These are phyloP conservation scores for Sicyos edulis DNA, from an alignment of 306 rosid genomes.

Conservation along the genomic window DNA sequence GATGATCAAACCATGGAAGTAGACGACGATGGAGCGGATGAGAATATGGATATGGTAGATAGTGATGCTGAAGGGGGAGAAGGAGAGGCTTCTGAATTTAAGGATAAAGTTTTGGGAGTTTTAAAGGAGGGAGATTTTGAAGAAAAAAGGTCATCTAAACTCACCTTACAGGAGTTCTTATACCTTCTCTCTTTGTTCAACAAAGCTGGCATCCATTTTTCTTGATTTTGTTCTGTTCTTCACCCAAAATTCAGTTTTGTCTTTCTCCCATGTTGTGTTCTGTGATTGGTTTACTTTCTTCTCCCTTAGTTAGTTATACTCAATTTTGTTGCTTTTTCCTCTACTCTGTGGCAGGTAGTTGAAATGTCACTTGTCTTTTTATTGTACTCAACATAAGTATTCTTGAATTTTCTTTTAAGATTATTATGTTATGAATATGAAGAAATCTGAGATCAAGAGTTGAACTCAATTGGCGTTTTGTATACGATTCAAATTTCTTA, in stretches of 20 bases:
- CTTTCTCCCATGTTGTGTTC: background rate
- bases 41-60: slow-evolving; percentile 44
- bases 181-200: slow-evolving; percentile 71
- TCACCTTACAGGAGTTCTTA: slow-evolving; percentile 64
- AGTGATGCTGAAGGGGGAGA: slow-evolving; percentile 47
- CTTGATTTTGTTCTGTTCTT: slow-evolving; percentile 28
- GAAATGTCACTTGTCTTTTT: background rate
- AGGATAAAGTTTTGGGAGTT: slow-evolving; percentile 60
- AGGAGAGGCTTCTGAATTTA: slow-evolving; percentile 67
- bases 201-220: slow-evolving; percentile 74
- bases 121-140: slow-evolving; percentile 75
- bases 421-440: background rate
- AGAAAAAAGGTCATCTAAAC: slow-evolving; percentile 84
- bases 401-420: background rate
- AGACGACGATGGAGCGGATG: slow-evolving; percentile 46
- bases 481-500: too few relatives aligned
- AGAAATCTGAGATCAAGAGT: background rate
- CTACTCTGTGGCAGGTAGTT: background rate
- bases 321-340: background rate
- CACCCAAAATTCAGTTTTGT: slow-evolving; percentile 16
- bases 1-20: slow-evolving; percentile 43
- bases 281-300: background rate
- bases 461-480: too few relatives aligned
- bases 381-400: background rate
- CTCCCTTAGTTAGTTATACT: background rate